phyloP scores from a whole-genome alignment of 495 filamentous ascomycete species.

The Penicillium riverlandense region DNA sequence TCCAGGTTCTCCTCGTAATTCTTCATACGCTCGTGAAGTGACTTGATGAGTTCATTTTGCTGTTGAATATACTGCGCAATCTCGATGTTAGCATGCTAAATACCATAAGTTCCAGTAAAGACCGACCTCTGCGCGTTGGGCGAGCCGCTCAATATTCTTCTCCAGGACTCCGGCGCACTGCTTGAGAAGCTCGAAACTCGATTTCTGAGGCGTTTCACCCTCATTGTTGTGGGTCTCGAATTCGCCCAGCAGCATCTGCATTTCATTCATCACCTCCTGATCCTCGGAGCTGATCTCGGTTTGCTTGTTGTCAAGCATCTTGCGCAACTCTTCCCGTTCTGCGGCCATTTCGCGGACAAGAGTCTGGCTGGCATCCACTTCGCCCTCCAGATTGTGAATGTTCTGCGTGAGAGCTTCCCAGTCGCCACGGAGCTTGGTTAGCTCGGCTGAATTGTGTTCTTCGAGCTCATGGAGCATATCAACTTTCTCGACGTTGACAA shows the following conservation, averaged over 20 bases:
- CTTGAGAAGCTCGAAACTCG: conserved; percentile 33
- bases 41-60: conserved; percentile 53
- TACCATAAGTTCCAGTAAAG: neutral
- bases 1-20: conserved; percentile 40
- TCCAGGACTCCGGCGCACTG: conserved; percentile 38
- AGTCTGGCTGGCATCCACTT: conserved; percentile 32
- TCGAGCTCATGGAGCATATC: conserved; percentile 43
- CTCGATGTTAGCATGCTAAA: conserved; percentile 6
- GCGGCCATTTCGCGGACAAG: conserved; percentile 33
- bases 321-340: conserved; percentile 37
- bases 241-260: conserved; percentile 36
- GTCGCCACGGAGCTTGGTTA: conserved; percentile 38
- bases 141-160: conserved; percentile 38
- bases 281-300: conserved; percentile 32
- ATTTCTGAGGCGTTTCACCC: conserved; percentile 26
- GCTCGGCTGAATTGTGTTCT: conserved; percentile 35
- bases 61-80: conserved; percentile 50
- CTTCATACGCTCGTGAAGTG: conserved; percentile 49
- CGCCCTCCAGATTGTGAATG: conserved; percentile 32
- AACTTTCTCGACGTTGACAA: conserved; percentile 42
- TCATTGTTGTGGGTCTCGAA: conserved; percentile 30
- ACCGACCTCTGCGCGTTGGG: conserved; percentile 43
- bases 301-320: conserved; percentile 34
- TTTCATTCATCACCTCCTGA: conserved; percentile 35
- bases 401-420: conserved; percentile 36